Conservation (phyloP, 768 basidiomycete genomes). For the Candolleomyces efflorescens region DNA sequence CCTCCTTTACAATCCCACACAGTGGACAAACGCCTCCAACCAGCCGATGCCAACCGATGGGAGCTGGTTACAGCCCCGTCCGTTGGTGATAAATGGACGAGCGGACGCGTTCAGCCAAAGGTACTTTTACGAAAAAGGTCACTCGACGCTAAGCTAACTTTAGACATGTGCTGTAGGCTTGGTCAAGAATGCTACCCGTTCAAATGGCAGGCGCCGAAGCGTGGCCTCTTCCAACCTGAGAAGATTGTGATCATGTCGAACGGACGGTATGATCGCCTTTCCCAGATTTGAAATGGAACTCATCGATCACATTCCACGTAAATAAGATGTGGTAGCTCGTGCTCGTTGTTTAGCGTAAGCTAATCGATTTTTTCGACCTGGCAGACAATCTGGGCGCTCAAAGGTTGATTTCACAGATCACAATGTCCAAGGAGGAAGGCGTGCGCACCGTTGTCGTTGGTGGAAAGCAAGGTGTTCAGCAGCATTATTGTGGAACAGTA, state of each 20-base stretch:
- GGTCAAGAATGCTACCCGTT: conserved; percentile 46
- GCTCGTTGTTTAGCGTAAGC: conserved; percentile 42
- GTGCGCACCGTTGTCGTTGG: conserved; percentile 56
- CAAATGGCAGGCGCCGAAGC: conserved; percentile 32
- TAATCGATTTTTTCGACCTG: conserved; percentile 12
- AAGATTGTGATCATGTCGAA: conserved; percentile 54
- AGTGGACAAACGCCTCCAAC: conserved; percentile 46
- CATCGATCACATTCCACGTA: not conserved
- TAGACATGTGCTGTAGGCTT: conserved; percentile 24
- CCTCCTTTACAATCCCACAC: conserved; percentile 45
- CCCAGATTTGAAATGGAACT: not conserved
- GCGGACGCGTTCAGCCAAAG: conserved; percentile 49
- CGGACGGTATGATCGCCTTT: conserved; percentile 34
- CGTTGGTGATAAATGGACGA: conserved; percentile 41
- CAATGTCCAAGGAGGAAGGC: conserved; percentile 56
- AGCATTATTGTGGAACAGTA: conserved; percentile 59
- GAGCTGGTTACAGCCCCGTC: conserved; percentile 47
- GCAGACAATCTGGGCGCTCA: not conserved
- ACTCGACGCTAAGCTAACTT: not conserved
- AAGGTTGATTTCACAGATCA: conserved; percentile 33
- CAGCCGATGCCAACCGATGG: conserved; percentile 32
- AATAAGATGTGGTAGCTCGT: conserved; percentile 44
- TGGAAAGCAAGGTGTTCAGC: conserved; percentile 40
- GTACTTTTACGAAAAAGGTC: conserved; percentile 16
- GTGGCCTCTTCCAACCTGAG: conserved; percentile 43